Evolutionary conservation across 2,329 filamentous ascomycete species (phyloP).

Genomic region (Tympanopsis confertula): DNA sequence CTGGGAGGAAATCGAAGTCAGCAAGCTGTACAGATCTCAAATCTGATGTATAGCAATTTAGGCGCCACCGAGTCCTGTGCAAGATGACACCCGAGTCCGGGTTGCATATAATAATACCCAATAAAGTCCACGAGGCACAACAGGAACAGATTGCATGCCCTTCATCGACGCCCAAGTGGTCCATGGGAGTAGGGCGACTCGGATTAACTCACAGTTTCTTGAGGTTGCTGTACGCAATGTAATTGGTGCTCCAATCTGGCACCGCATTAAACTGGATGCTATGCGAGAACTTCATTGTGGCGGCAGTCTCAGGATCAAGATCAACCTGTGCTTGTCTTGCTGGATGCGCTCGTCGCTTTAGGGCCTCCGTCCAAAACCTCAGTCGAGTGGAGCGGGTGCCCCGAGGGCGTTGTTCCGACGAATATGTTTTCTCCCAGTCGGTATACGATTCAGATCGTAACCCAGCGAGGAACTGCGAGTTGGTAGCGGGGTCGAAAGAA

Average conservation of each 20-base stretch:
- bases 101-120: constrained; percentile 2
- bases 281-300: constrained; percentile 99
- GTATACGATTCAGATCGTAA: no score
- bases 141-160: no score
- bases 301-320: constrained; percentile 56
- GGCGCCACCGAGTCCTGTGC: constrained; percentile 1
- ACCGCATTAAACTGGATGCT: constrained; percentile 99
- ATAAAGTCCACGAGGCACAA: constrained; percentile 11
- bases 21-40: constrained; percentile 3
- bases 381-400: no score
- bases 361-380: not conserved
- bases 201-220: constrained; percentile 89
- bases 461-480: no score
- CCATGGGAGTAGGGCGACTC: no score
- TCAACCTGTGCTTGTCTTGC: constrained; percentile 50
- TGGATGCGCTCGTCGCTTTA: not conserved
- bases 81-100: constrained; percentile 1
- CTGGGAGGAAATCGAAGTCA: constrained; percentile 36
- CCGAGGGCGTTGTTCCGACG: no score
- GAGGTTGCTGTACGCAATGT: constrained; percentile 95
- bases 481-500: no score
- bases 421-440: no score
- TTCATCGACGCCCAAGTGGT: no score
- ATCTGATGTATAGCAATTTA: constrained; percentile 4
- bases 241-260: constrained; percentile 97